Evolutionary conservation across 306 rosid species (phyloP).

Genomic region (Gastrolobium bilobum): DNA sequence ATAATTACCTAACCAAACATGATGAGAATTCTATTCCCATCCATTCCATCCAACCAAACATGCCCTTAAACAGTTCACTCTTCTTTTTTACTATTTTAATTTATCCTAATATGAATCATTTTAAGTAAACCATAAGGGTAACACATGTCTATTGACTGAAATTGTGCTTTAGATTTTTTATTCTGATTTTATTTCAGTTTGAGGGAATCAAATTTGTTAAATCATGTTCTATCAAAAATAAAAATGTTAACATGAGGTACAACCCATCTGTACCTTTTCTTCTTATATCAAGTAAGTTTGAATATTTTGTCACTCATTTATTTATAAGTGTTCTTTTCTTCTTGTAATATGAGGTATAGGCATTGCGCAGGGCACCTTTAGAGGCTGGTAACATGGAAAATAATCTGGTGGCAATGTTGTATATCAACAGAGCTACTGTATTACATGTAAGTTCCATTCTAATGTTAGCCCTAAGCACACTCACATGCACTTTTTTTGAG

Average conservation of each 20-base stretch:
- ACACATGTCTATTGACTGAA: neutral
- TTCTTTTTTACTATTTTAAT: neutral
- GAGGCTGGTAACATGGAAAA: constrained; percentile 61
- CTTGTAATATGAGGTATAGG: constrained; percentile 59
- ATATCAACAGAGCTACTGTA: constrained; percentile 82
- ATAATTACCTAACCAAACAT: neutral
- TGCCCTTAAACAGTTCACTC: neutral
- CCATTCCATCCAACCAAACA: neutral
- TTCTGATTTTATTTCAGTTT: constrained; percentile 2
- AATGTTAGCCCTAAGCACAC: neutral
- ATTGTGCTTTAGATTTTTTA: neutral
- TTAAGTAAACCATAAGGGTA: neutral
- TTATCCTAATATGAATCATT: neutral
- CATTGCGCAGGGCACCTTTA: constrained; percentile 76
- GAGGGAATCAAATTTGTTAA: constrained; percentile 10
- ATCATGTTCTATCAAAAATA: neutral
- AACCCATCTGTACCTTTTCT: neutral
- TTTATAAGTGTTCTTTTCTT: constrained; percentile 4
- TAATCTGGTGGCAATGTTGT: constrained; percentile 74
- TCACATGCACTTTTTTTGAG: neutral
- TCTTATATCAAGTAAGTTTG: neutral
- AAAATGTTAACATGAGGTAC: neutral
- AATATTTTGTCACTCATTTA: neutral
- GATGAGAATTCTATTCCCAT: neutral
- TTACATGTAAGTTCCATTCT: constrained; percentile 67